Conservation (phyloP, 495 filamentous ascomycete genomes). For the Penicillium macrosclerotiorum region DNA sequence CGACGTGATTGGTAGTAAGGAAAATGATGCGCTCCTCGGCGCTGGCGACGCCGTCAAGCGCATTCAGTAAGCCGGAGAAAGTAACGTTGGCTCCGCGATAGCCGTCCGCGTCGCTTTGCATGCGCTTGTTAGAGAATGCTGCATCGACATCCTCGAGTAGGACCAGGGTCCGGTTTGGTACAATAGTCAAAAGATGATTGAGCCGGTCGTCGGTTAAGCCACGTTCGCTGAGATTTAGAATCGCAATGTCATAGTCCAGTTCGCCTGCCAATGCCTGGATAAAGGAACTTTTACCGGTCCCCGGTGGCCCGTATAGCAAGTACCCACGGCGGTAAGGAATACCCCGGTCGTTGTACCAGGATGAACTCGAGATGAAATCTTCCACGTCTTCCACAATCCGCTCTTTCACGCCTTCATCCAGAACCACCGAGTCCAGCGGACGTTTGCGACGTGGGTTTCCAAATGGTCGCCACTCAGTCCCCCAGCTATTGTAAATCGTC, state of each 20-base stretch:
- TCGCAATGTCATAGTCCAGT: conserved; percentile 89
- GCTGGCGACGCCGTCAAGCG: conserved; percentile 91
- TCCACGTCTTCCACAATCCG: conserved; percentile 78
- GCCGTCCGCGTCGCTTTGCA: conserved; percentile 73
- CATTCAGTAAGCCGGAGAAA: conserved; percentile 91
- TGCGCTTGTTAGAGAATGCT: conserved; percentile 77
- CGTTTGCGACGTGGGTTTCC: conserved; percentile 85
- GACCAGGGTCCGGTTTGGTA: conserved; percentile 81
- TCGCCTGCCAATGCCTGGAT: conserved; percentile 92
- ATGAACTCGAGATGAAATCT: conserved; percentile 73
- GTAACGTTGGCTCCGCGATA: conserved; percentile 90
- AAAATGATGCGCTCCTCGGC: conserved; percentile 92
- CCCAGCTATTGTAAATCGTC: conserved; percentile 79
- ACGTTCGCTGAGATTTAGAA: conserved; percentile 89
- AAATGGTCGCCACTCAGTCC: conserved; percentile 79
- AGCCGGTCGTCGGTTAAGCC: conserved; percentile 92
- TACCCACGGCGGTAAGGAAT: conserved; percentile 95
- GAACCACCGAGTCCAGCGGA: conserved; percentile 81
- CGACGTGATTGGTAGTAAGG: conserved; percentile 92
- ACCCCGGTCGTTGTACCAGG: conserved; percentile 92
- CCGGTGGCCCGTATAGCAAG: conserved; percentile 89
- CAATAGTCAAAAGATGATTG: conserved; percentile 81
- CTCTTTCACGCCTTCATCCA: conserved; percentile 84
- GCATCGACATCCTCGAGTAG: conserved; percentile 94
- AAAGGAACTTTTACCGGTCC: conserved; percentile 94